phyloP scores from a whole-genome alignment of 2,329 filamentous ascomycete species.

The Parafenestella ontariensis region DNA sequence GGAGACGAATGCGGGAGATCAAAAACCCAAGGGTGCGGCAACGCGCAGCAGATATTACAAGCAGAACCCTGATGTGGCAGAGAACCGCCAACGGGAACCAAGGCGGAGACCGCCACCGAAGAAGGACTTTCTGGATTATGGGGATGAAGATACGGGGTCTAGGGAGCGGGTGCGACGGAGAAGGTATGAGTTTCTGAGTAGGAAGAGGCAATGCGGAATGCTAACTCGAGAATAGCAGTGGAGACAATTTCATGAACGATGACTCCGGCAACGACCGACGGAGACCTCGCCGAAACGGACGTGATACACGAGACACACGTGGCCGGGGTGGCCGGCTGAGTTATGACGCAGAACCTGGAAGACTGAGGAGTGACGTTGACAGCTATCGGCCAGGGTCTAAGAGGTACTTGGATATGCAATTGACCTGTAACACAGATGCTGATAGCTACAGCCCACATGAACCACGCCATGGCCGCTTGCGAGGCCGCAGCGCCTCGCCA shows the following conservation, averaged over 20 bases:
- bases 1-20: conserved; percentile 76
- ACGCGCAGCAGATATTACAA: conserved; percentile 90
- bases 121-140: conserved; percentile 39
- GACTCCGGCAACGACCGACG: conserved; percentile 56
- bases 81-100: conserved; percentile 59
- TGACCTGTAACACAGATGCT: background rate
- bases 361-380: conserved; percentile 34
- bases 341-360: conserved; percentile 14
- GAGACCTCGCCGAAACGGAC: conserved; percentile 32
- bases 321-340: conserved; percentile 23
- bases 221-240: conserved; percentile 51
- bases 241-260: conserved; percentile 83
- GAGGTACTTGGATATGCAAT: conserved; percentile 21
- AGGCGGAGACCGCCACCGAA: conserved; percentile 60
- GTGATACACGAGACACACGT: conserved; percentile 24
- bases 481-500: conserved; percentile 68
- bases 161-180: conserved; percentile 28
- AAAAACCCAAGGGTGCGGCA: conserved; percentile 79
- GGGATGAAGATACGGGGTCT: conserved; percentile 31
- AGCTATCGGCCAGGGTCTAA: conserved; percentile 40
- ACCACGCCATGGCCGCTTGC: conserved; percentile 56
- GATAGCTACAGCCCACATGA: conserved; percentile 30
- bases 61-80: conserved; percentile 84
- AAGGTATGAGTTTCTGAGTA: conserved; percentile 18
- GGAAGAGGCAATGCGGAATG: conserved; percentile 8